A percentile compares a stretch with the other conserved stretches of the same genome.
These are phyloP conservation scores for Penicillium frequentans DNA, from an alignment of 2,329 filamentous ascomycete genomes.

Conservation along the genomic window DNA sequence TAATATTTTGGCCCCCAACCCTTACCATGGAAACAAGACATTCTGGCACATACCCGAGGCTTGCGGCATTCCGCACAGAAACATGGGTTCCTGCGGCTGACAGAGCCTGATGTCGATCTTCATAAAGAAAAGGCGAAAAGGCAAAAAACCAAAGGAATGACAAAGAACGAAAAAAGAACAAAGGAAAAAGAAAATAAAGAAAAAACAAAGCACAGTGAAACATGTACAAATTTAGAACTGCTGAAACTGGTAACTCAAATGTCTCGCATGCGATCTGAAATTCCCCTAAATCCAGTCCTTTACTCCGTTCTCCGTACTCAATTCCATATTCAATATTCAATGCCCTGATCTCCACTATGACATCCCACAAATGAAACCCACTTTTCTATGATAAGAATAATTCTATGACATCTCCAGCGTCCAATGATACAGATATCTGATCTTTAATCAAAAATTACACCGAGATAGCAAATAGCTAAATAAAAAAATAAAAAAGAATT, in stretches of 20 bases:
- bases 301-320: too few relatives aligned
- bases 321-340: background rate
- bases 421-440: background rate
- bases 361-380: background rate
- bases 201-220: background rate
- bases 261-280: background rate
- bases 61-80: conserved; percentile 13
- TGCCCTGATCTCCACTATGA: background rate
- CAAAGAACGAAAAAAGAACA: background rate
- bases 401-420: background rate
- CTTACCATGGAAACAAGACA: conserved; percentile 7
- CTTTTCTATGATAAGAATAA: background rate
- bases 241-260: background rate
- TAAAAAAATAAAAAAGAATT: too few relatives aligned
- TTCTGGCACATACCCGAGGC: conserved; percentile 18
- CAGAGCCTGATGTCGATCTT: conserved; percentile 1
- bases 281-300: too few relatives aligned
- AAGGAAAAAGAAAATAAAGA: background rate
- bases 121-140: background rate
- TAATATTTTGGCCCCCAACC: conserved; percentile 4
- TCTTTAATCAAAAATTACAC: background rate
- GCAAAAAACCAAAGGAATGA: background rate
- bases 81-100: conserved; percentile 20
- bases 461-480: background rate
- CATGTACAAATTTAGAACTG: background rate